Base-by-base conservation (phyloP, 345 rosid species). In the Arabidopsis suecica region DNA sequence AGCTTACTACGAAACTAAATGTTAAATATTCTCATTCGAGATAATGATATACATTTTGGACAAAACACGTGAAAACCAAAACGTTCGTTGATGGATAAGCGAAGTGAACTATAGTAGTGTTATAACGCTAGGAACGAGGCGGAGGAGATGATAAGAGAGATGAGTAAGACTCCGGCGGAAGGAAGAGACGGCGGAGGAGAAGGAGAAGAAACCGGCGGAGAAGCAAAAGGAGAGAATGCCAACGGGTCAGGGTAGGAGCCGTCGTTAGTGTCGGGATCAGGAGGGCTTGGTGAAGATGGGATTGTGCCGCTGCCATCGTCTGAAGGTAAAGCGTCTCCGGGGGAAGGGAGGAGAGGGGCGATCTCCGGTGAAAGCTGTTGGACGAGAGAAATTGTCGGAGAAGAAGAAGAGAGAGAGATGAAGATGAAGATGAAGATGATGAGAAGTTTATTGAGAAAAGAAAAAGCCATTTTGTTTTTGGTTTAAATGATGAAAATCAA, bases 221-320 rank as follows among this genome's bases (percentile, higher is more conserved):
- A 73, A 33, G 75, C 81, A 1, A 76, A 76, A 9, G 98, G 96
- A 4, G 85, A 40, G 16, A 82, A 68, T 0, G 88, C 86, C 9
- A 73, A 13, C 16, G 89, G 82, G 37, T 50, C 92, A 44, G 89
- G 87, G 7, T 71, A 71, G 5, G 76, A 50, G 57, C 60, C 87
- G 23, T 65, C 33, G 48, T 54, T 82, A 5, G 78, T 83, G 67
- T 88, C 90, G 0, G 98, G 98, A 77, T 93, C 86, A 11, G 98
- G 96, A 3, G 97, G 94, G 83, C 96, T 93, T 12, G 86, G 96
- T 40, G 70, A 84, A 65, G 96, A 81, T 9, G 96, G 94, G 74
- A 92, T 88, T 58, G 92, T 90, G 75, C 90, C 86, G 1, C 86
- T 69, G n/a, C 77, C 85, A 65, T 9, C 60, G 6, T 79, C 72